Evolutionary conservation across 1,139 yeast genomes (phyloP), one percentile per base, ranked within the genome.

Genomic region (Magnusiomyces sp.): DNA sequence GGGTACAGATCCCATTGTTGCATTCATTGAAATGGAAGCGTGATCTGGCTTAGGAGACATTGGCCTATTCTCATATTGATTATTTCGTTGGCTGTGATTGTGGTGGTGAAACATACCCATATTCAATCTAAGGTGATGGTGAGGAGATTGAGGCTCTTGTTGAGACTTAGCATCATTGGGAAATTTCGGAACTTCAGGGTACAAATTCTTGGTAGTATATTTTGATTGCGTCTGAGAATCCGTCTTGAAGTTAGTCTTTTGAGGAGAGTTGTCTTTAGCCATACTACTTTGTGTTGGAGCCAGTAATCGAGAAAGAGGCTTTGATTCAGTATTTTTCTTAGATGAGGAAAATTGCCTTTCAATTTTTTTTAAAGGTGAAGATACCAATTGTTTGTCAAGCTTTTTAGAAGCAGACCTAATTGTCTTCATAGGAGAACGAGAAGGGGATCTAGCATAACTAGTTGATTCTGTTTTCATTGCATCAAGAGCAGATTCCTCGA

Each of bases 181-280:
- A 32, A 42, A 37, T 27, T 42, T 42, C 2, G 45, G 45, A 5
- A 42, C 45, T 10, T 31, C 45, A 2, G 45, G 45, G 19, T 42
- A 42, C 20, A 42, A 13, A 16, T 23, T 32, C 23, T 32, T 42
- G n/a, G 45, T 13, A 5, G 29, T 5, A 23, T 23, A 23, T 23
- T 23, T 23, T 23, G 29, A 23, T 20, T 17, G 20, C 5, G 42
- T 7, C 13, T 27, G 42, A 11, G 42, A 39, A 11, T 13, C 14
- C 3, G 31, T 3, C 17, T 36, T 17, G 9, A 20, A 5, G 37
- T n/a, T 32, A n/a, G 34, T 14, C 34, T 40, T 27, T 10, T 32
- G 13, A 3, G 45, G 29, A 6, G 45, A 16, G 14, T 31, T 29
- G 20, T 14, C 33, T 16, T 31, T 31, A 7, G 38, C 14, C 6